Conservation (phyloP, 495 filamentous ascomycete genomes). For the Bryoglossum gracile region DNA sequence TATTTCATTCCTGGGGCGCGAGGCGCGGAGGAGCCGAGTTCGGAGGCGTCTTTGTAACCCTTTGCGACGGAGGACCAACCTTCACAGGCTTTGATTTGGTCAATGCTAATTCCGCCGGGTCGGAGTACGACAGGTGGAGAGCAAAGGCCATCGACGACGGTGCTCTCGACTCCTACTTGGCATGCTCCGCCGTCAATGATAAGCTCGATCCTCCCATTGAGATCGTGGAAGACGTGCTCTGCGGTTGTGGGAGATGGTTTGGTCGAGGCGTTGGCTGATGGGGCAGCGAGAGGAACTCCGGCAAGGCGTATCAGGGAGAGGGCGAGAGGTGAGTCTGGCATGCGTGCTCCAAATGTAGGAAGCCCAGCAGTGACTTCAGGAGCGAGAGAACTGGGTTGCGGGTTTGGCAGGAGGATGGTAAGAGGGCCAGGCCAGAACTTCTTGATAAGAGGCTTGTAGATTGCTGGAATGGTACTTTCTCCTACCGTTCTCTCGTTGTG, state of each 20-base stretch:
- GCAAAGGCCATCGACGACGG: slow-evolving; percentile 86
- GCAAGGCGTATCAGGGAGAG: slow-evolving; percentile 73
- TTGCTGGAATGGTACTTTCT: slow-evolving; percentile 54
- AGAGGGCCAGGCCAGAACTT: slow-evolving; percentile 93
- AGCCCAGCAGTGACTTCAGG: slow-evolving; percentile 82
- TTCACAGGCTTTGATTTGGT: slow-evolving; percentile 60
- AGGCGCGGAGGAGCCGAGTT: slow-evolving; percentile 50
- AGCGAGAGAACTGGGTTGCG: slow-evolving; percentile 59
- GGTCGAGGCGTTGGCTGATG: slow-evolving; percentile 89
- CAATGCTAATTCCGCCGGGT: slow-evolving; percentile 87
- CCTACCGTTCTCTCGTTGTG: slow-evolving; percentile 8
- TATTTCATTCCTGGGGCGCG: slow-evolving; percentile 98
- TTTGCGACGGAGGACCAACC: slow-evolving; percentile 75
- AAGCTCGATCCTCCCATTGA: slow-evolving; percentile 74
- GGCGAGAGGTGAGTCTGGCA: slow-evolving; percentile 80
- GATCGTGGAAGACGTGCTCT: slow-evolving; percentile 78
- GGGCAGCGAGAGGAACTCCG: slow-evolving; percentile 78
- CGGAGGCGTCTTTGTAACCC: slow-evolving; percentile 64
- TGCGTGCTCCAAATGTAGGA: slow-evolving; percentile 79
- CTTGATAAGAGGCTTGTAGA: slow-evolving; percentile 75
- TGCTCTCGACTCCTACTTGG: slow-evolving; percentile 87
- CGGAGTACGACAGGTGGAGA: slow-evolving; percentile 73
- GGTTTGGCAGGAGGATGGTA: slow-evolving; percentile 83
- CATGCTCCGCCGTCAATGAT: slow-evolving; percentile 88
- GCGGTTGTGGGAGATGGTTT: slow-evolving; percentile 87